Percentiles rank a stretch among this genome's conserved stretches.
These are phyloP conservation scores for Aspergillus funiculosus DNA, from an alignment of 495 filamentous ascomycete species.

Conservation along the genomic window DNA sequence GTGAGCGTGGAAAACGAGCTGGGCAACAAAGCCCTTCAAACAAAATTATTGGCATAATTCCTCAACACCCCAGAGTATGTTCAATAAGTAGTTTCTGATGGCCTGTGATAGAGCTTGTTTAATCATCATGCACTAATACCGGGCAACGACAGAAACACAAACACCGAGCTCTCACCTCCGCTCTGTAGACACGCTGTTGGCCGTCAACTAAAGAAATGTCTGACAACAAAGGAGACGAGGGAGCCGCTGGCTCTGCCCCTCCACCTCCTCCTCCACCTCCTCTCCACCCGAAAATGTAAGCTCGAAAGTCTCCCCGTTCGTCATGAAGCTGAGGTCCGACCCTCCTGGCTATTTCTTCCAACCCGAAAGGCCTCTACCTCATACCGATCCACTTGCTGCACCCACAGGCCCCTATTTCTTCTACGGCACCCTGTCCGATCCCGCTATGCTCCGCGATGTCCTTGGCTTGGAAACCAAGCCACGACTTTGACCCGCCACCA, in stretches of 20 bases:
- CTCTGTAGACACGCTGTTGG: too few species aligned
- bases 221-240: slow-evolving; percentile 14
- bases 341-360: slow-evolving; percentile 15
- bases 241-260: not conserved
- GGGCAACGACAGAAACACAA: too few species aligned
- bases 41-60: slow-evolving; percentile 38
- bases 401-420: slow-evolving; percentile 30
- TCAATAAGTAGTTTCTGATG: slow-evolving; percentile 39
- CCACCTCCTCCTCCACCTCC: slow-evolving; percentile 12
- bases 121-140: too few species aligned
- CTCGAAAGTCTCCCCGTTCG: slow-evolving; percentile 14
- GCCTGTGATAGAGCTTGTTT: too few species aligned
- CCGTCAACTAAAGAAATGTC: too few species aligned
- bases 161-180: too few species aligned
- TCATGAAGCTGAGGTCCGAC: slow-evolving; percentile 13
- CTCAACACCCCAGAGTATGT: slow-evolving; percentile 35
- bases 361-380: slow-evolving; percentile 7
- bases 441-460: slow-evolving; percentile 15
- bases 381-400: not conserved
- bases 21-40: slow-evolving; percentile 43
- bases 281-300: slow-evolving; percentile 11
- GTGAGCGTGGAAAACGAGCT: slow-evolving; percentile 50
- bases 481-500: slow-evolving; percentile 12
- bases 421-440: slow-evolving; percentile 29
- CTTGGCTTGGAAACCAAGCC: slow-evolving; percentile 17